These are phyloP conservation scores for Collybia sordida DNA, from an alignment of 768 basidiomycete species.

Conservation along the genomic window DNA sequence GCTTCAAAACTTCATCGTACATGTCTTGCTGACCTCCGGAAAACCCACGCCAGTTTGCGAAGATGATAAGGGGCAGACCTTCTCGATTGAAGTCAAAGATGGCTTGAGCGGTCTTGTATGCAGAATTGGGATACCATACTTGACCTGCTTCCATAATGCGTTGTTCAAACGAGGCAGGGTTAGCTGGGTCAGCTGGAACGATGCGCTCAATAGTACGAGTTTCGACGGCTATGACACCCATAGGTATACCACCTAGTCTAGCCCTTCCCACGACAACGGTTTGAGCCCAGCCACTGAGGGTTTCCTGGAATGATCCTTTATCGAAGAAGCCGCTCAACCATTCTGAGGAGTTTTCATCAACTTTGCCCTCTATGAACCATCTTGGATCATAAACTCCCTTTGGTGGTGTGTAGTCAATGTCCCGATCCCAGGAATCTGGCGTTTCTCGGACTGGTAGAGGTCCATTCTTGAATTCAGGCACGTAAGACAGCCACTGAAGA, in stretches of 20 bases:
- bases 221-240: conserved; percentile 97
- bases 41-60: conserved; percentile 99
- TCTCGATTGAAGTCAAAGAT: conserved; percentile 99
- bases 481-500: conserved; percentile 91
- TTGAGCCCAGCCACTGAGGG: conserved; percentile 98
- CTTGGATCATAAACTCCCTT: conserved; percentile 96
- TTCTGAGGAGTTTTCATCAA: conserved; percentile 73
- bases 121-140: conserved; percentile 99
- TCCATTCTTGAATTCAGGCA: conserved; percentile 81
- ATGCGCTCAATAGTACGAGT: conserved; percentile 96
- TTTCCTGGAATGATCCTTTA: conserved; percentile 97
- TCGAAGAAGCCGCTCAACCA: conserved; percentile 96
- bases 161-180: conserved; percentile 94
- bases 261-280: conserved; percentile 97
- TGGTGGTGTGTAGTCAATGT: conserved; percentile 85
- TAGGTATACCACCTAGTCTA: conserved; percentile 93
- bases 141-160: conserved; percentile 99
- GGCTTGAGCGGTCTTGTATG: conserved; percentile 98
- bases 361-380: conserved; percentile 96
- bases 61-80: conserved; percentile 94
- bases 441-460: conserved; percentile 77
- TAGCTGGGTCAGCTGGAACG: conserved; percentile 97
- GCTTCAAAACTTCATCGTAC: conserved; percentile 97
- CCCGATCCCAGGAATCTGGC: conserved; percentile 87
- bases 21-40: conserved; percentile 99